Percentiles rank a stretch among this genome's conserved stretches.
These are phyloP conservation scores for Epithele typhae DNA, from an alignment of 768 basidiomycete species.

Conservation along the genomic window DNA sequence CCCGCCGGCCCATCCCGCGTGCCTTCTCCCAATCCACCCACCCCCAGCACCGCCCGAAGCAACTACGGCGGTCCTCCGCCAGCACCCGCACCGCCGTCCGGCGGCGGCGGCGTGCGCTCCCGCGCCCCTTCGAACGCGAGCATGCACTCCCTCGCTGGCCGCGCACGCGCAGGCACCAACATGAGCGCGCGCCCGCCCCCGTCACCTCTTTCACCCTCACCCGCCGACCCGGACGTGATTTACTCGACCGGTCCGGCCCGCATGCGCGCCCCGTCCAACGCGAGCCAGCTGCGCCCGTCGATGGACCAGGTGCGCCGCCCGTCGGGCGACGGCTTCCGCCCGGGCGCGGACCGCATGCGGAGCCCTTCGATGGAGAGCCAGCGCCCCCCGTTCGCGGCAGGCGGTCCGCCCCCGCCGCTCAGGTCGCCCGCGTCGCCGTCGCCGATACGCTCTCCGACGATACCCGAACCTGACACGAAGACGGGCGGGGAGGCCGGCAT, in stretches of 20 bases:
- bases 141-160: conserved; percentile 4
- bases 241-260: conserved; percentile 14
- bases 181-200: conserved; percentile 2
- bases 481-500: conserved; percentile 76
- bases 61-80: too few relatives aligned
- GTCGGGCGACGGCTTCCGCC: conserved; percentile 12
- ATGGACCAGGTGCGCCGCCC: conserved; percentile 17
- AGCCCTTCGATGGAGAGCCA: conserved; percentile 3
- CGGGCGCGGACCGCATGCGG: conserved; percentile 11
- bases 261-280: conserved; percentile 22
- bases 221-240: conserved; percentile 13
- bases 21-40: conserved; percentile 6
- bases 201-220: conserved; percentile 2
- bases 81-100: conserved; percentile 5
- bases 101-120: conserved; percentile 6
- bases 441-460: conserved; percentile 1
- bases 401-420: conserved; percentile 1
- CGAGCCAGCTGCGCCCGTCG: conserved; percentile 17
- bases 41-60: too few relatives aligned
- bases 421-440: conserved; percentile 3
- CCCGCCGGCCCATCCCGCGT: conserved; percentile 12
- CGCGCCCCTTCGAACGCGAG: conserved; percentile 13
- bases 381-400: conserved; percentile 7
- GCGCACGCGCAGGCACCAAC: conserved; percentile 13
- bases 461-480: conserved; percentile 55